A percentile compares a stretch with the other conserved stretches of the same genome.
These are phyloP conservation scores for Crepidotus sp. DNA, from an alignment of 1,284 basidiomycete genomes.

Conservation along the genomic window DNA sequence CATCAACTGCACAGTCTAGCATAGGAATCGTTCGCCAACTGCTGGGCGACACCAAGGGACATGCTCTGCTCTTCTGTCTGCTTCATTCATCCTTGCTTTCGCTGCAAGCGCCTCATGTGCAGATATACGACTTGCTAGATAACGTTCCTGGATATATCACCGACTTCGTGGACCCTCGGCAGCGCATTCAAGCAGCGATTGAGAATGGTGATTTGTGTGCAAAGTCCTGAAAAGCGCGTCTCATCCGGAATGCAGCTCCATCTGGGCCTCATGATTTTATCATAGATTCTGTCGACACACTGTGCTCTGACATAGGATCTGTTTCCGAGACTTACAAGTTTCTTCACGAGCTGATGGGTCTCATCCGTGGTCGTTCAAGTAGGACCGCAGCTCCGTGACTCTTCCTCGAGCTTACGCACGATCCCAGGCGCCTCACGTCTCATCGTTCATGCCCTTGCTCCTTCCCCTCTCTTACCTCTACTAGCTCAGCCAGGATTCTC, in stretches of 20 bases:
- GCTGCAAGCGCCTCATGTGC: constrained; percentile 22
- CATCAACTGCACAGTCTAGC: constrained; percentile 53
- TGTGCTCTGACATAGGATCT: constrained; percentile 50
- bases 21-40: constrained; percentile 46
- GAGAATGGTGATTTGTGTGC: constrained; percentile 33
- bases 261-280: constrained; percentile 45
- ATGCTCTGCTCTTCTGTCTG: constrained; percentile 48
- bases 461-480: constrained; percentile 44
- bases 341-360: constrained; percentile 36
- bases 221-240: constrained; percentile 3
- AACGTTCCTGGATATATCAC: constrained; percentile 48
- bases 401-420: constrained; percentile 5
- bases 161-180: constrained; percentile 24
- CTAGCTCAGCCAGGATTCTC: constrained; percentile 59
- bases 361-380: constrained; percentile 37
- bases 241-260: constrained; percentile 21
- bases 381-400: constrained; percentile 7
- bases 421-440: constrained; percentile 51
- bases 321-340: constrained; percentile 42
- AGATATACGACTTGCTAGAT: constrained; percentile 44
- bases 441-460: constrained; percentile 50
- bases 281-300: constrained; percentile 60
- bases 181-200: constrained; percentile 36
- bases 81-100: constrained; percentile 47
- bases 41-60: constrained; percentile 24